A percentile compares a stretch with the other conserved stretches of the same genome.
Conservation (phyloP, 2,329 filamentous ascomycete species). For the Apiospora phragmitis region DNA sequence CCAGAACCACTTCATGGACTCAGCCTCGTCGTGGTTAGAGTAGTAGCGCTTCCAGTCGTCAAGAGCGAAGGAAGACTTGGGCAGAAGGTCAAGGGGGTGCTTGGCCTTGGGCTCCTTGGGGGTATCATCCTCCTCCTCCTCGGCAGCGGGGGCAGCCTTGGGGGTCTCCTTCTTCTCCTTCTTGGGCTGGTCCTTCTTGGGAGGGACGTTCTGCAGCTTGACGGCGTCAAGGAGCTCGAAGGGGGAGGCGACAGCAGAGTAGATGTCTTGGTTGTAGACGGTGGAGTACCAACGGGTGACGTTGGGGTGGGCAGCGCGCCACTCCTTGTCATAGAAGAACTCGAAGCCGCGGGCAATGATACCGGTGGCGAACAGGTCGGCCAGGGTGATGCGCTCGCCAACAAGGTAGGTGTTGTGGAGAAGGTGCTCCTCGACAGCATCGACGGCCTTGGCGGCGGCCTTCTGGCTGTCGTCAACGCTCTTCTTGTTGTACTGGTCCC, state of each 20-base stretch:
- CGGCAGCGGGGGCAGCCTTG: constrained; percentile 45
- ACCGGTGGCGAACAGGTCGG: constrained; percentile 82
- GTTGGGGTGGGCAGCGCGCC: constrained; percentile 80
- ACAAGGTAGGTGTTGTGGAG: constrained; percentile 94
- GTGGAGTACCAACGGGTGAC: constrained; percentile 93
- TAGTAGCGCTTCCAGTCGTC: constrained; percentile 99
- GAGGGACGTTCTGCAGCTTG: constrained; percentile 66
- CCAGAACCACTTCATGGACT: constrained; percentile 97
- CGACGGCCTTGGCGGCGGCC: constrained; percentile 65
- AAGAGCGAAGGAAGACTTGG: constrained; percentile 76
- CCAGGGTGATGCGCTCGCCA: constrained; percentile 94
- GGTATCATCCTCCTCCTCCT: constrained; percentile 58
- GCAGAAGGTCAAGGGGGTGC: constrained; percentile 88
- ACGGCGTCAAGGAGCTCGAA: constrained; percentile 80
- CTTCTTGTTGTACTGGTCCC: constrained; percentile 97
- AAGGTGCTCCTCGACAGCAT: constrained; percentile 83
- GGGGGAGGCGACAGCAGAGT: constrained; percentile 75
- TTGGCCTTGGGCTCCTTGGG: constrained; percentile 80
- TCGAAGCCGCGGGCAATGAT: constrained; percentile 87
- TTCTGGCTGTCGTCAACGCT: constrained; percentile 78
- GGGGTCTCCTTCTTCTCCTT: constrained; percentile 54
- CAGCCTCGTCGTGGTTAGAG: constrained; percentile 90
- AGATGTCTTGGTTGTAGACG: constrained; percentile 89
- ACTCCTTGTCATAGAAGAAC: constrained; percentile 91
- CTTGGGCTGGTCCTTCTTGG: constrained; percentile 79